Base-by-base conservation (phyloP, 2,329 filamentous ascomycete genomes). In the Aspergillus neoniger region DNA sequence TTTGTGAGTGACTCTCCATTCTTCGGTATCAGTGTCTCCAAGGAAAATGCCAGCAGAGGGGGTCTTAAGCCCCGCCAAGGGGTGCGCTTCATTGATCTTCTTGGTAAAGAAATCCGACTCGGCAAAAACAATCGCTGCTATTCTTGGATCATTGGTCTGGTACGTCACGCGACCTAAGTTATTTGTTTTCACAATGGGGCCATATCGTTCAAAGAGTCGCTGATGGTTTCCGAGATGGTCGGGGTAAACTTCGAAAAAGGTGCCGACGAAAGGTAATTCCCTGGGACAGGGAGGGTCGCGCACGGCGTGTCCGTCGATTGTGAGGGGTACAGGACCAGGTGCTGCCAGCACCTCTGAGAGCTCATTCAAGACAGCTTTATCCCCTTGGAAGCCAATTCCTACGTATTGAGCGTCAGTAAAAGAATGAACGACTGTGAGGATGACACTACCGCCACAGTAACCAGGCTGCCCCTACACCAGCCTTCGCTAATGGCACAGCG, bases 161-260 rank as follows among this genome's bases (percentile, higher is more conserved):
- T 83, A 86, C 7, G 78, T 74, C 0, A 70, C 74, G 55, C 71
- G 80, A 8, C 84, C 84, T 73, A 86, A 79, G 67, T 80, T 84
- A 19, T 69, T 81, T 0, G 83, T 85, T 63, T 78, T 78, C 68
- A 86, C 78, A 1, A 86, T 61, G 0, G 80, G 79, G 0, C 84
- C 84, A 60, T 83, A 85, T 39, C 78, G 77, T 1, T 81, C 79
- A 55, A 85, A 86, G 1, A 85, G 73, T 0, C 83, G 77, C 49
- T 84, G 78, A 58, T 85, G 80, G 69, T 86, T 86, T 3, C 84
- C 84, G 1, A 86, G 75, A 60, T 85, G 83, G 63, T 86, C 84
- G 0, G 84, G 84, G 65, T 79, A 86, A 9, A 86, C 71, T 61
- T 86, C 82, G 48, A 82, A 81, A 70, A 80, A 83, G 65, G 80